These are phyloP conservation scores for Clathrus columnatus DNA, from an alignment of 768 basidiomycete genomes.

Conservation along the genomic window DNA sequence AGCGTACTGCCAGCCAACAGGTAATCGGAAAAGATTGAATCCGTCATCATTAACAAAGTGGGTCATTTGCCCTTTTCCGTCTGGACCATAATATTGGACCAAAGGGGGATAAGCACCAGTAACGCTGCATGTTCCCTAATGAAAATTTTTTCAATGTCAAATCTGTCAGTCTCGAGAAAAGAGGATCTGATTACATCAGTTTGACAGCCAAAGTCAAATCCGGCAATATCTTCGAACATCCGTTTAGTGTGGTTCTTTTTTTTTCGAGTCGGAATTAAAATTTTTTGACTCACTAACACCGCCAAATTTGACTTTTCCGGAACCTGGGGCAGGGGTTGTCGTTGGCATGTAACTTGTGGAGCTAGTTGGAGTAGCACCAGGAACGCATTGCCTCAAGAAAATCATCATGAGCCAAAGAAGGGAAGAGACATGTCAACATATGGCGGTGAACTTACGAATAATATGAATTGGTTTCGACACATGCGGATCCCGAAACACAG, in stretches of 20 bases:
- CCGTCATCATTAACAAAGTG: conserved; percentile 50
- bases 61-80: conserved; percentile 49
- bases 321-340: conserved; percentile 15
- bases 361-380: conserved; percentile 19
- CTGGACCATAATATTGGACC: conserved; percentile 34
- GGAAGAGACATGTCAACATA: background rate
- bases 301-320: conserved; percentile 25
- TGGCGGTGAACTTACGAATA: conserved; percentile 17
- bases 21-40: conserved; percentile 51
- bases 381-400: conserved; percentile 23
- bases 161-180: background rate
- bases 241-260: background rate
- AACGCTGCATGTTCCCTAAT: conserved; percentile 32
- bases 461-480: conserved; percentile 22
- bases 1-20: conserved; percentile 45
- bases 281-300: conserved; percentile 28
- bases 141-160: background rate
- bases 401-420: conserved; percentile 12
- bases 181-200: conserved; percentile 16
- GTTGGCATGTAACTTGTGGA: conserved; percentile 14
- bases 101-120: conserved; percentile 37
- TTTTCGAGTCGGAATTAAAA: background rate
- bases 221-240: conserved; percentile 31
- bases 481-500: conserved; percentile 26
- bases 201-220: conserved; percentile 47